Evolutionary conservation across 352 stramenopile genomes (phyloP), one percentile per base, ranked within the genome.

Genomic region (Phytophthora crassamura): DNA sequence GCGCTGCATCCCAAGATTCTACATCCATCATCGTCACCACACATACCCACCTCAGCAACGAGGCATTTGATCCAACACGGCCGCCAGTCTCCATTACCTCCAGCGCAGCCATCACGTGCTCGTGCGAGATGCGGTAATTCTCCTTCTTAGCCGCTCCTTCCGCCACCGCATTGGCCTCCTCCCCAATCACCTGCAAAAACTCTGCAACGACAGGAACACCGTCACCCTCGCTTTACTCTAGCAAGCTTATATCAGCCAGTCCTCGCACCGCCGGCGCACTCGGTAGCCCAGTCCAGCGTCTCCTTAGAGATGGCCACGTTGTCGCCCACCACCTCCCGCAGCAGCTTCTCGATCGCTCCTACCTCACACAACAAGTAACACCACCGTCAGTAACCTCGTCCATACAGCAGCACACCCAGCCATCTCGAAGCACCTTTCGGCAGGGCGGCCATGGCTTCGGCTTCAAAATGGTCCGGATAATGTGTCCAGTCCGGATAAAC

Each of bases 91-190:
- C n/a, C 10, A 7, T 2, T 41, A 88, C 82, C 73, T 88, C 64
- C 22, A 93, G 72, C 50, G 82, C 82, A 35, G 74, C 47, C 28
- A 78, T 62, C 15, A 90, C 72, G 46, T 91, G 74, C 11, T 89
- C 80, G n/a, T 75, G 38, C 15, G 73, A 75, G 47, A 93, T 82
- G 43, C 85, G 85, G 48, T 90, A 90, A 56, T 89, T 88, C 39
- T 93, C 80, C 48, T 32, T 1, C 60, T 82, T 3, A 30, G 25
- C 25, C 20, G 52, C 46, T 4, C 45, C 63, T 49, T 86, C 79
- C 0, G 85, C 85, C 9, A 86, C 64, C 3, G 49, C 58, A 45
- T 93, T 91, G 14, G 85, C 77, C 18, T 79, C 72, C 1, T 72
- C 50, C 2, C 83, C 78, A 20, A 93, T 28, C 16, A 73, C 25